Percentiles rank a stretch among this genome's conserved stretches.
Evolutionary conservation across 73 alveolate genomes (phyloP).

Genomic region (Breviolum minutum): DNA sequence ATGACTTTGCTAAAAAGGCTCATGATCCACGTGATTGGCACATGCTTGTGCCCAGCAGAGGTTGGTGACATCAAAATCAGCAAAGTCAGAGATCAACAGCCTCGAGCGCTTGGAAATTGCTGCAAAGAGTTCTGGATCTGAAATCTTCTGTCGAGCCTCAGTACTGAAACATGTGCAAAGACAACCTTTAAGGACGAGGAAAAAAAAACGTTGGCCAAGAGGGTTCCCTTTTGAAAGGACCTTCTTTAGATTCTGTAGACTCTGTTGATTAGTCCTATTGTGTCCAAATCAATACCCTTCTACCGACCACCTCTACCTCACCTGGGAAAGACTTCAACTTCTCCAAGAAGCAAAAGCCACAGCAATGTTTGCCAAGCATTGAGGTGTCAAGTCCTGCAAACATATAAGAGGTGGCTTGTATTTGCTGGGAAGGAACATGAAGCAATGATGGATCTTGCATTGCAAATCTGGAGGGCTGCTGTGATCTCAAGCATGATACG

Average conservation of each 20-base stretch:
- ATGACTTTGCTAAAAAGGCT: neutral
- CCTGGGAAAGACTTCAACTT: neutral
- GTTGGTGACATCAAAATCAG: slow-evolving; percentile 55
- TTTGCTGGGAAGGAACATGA: neutral
- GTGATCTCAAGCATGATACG: no score
- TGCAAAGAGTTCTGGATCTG: neutral
- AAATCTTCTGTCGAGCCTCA: slow-evolving; percentile 21
- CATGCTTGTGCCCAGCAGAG: slow-evolving; percentile 76
- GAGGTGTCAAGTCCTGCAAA: slow-evolving; percentile 64
- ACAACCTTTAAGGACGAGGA: neutral
- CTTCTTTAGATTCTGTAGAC: no score
- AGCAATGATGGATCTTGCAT: neutral
- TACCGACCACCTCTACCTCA: neutral
- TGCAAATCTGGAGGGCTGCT: no score
- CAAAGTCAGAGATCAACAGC: neutral
- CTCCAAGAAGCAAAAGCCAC: slow-evolving; percentile 13
- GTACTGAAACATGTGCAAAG: neutral
- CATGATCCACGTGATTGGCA: slow-evolving; percentile 10
- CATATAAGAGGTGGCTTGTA: neutral
- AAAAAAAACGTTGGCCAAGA: no score
- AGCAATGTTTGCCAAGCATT: slow-evolving; percentile 69
- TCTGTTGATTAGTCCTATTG: no score
- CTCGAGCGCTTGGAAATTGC: slow-evolving; percentile 18
- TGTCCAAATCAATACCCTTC: neutral
- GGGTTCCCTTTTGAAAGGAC: no score